Percentiles rank a stretch among this genome's conserved stretches.
Conservation (phyloP, 2,329 filamentous ascomycete genomes). For the Clarireedia monteithiana region DNA sequence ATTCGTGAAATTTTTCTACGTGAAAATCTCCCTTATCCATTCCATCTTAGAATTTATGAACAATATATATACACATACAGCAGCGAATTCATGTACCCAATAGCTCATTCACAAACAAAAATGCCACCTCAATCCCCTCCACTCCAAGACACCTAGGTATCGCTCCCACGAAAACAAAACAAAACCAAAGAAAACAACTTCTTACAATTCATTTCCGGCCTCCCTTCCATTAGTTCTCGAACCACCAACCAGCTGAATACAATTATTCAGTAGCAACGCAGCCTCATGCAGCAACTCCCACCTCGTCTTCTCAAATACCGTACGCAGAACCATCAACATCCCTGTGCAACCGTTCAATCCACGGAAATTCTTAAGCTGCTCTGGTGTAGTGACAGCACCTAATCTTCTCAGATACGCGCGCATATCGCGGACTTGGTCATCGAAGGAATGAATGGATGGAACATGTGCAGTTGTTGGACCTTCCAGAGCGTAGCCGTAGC, state of each 20-base stretch:
- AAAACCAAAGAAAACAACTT: not conserved
- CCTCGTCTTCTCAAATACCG: slow-evolving; percentile 72
- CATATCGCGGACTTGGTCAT: slow-evolving; percentile 73
- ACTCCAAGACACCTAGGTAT: too few species aligned
- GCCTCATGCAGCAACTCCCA: slow-evolving; percentile 93
- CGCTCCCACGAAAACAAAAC: too few species aligned
- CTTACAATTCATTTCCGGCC: not conserved
- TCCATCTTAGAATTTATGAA: not conserved
- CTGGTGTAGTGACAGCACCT: slow-evolving; percentile 63
- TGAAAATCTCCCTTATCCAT: not conserved
- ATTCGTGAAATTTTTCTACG: not conserved
- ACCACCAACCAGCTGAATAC: slow-evolving; percentile 48
- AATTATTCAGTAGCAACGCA: slow-evolving; percentile 70
- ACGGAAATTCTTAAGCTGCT: slow-evolving; percentile 64
- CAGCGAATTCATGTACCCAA: not conserved
- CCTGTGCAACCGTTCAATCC: slow-evolving; percentile 80
- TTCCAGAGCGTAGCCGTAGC: slow-evolving; percentile 85
- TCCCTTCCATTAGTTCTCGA: too few species aligned
- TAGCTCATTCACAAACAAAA: too few species aligned
- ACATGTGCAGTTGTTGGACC: slow-evolving; percentile 54
- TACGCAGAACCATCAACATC: slow-evolving; percentile 71
- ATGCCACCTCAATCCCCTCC: too few species aligned
- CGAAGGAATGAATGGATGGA: slow-evolving; percentile 39
- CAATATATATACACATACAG: not conserved
- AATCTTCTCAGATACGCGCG: slow-evolving; percentile 66